Percentiles rank a stretch among this genome's conserved stretches.
Conservation (phyloP, 306 rosid genomes). For the Prosopis cineraria region DNA sequence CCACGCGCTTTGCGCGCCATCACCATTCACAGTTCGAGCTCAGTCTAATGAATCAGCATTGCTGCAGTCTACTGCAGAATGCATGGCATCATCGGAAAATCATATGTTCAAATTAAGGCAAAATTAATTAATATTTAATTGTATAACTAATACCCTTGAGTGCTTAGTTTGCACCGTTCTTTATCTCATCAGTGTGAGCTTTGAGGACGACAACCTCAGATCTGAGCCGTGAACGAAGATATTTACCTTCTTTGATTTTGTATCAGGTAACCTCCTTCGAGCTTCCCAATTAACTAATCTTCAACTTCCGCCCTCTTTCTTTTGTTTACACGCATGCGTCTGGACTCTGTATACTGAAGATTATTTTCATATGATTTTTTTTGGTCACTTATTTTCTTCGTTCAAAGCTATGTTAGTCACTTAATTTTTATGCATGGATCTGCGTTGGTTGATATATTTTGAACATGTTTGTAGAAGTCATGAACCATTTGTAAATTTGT, state of each 20-base stretch:
- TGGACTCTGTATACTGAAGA: neutral
- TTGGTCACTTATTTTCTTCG: neutral
- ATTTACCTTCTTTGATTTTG: conserved; percentile 27
- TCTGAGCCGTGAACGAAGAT: conserved; percentile 36
- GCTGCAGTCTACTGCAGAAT: no score
- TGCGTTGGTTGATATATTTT: neutral
- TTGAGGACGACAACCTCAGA: conserved; percentile 24
- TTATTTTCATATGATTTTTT: neutral
- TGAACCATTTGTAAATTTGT: neutral
- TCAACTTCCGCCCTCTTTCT: neutral
- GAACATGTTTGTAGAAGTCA: neutral
- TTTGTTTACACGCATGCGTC: neutral
- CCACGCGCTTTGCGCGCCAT: neutral
- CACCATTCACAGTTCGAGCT: neutral
- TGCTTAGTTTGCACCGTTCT: conserved; percentile 5
- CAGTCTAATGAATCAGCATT: neutral
- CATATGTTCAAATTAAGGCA: neutral
- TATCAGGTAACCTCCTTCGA: conserved; percentile 30
- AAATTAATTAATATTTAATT: neutral
- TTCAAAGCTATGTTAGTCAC: neutral
- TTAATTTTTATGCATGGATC: neutral
- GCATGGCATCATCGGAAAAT: neutral
- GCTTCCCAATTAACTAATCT: neutral
- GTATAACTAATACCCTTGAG: neutral
- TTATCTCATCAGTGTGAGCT: conserved; percentile 15